Percentiles rank a stretch among this genome's conserved stretches.
phyloP scores from a whole-genome alignment of 2,329 filamentous ascomycete species.

The Penicillium sp. region DNA sequence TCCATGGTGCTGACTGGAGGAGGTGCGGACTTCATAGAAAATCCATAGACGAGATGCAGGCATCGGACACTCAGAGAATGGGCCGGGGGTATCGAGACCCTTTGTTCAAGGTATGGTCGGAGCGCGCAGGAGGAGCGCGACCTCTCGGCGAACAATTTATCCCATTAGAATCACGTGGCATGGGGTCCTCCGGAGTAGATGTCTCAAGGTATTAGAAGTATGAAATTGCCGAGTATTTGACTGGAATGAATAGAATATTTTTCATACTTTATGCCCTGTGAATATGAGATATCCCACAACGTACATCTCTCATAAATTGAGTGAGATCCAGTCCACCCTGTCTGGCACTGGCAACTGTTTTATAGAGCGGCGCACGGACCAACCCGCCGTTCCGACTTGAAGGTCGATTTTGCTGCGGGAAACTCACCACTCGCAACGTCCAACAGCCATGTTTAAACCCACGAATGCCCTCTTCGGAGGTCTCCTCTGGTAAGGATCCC shows the following conservation, averaged over 20 bases:
- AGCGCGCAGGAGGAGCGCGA: slow-evolving; percentile 8
- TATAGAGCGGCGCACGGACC: slow-evolving; percentile 25
- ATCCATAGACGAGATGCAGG: slow-evolving; percentile 27
- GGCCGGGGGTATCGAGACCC: slow-evolving; percentile 8
- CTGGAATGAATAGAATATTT: no score
- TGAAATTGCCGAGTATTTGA: no score
- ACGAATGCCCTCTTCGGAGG: slow-evolving; percentile 77
- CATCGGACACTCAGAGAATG: slow-evolving; percentile 9
- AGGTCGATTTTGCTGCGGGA: slow-evolving; percentile 26
- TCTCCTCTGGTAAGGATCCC: slow-evolving; percentile 72
- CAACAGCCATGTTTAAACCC: slow-evolving; percentile 75
- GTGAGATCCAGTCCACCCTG: no score
- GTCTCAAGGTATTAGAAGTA: no score
- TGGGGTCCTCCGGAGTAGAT: slow-evolving; percentile 24
- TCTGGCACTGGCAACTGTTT: neutral
- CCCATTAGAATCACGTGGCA: slow-evolving; percentile 29
- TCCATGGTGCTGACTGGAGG: slow-evolving; percentile 41
- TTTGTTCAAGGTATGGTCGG: slow-evolving; percentile 12
- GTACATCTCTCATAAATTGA: no score
- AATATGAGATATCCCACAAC: no score
- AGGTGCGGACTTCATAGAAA: slow-evolving; percentile 22
- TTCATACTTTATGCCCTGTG: no score
- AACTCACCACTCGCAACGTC: slow-evolving; percentile 5
- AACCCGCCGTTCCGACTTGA: slow-evolving; percentile 26
- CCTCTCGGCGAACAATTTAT: slow-evolving; percentile 21